These are phyloP conservation scores for Tulasnella calospora DNA, from an alignment of 768 basidiomycete species.

Conservation along the genomic window DNA sequence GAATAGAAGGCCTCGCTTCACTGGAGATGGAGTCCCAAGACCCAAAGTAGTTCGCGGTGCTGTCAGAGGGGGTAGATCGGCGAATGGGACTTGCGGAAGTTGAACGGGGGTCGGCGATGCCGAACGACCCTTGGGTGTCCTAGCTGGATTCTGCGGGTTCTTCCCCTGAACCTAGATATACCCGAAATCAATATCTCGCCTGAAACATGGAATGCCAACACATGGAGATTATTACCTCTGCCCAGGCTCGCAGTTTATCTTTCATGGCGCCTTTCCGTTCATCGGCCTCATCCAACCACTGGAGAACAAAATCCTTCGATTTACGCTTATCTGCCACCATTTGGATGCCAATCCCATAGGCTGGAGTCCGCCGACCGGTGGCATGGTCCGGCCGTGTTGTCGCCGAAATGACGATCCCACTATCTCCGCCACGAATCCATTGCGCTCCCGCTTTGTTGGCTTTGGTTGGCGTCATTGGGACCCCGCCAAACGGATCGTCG, in stretches of 20 bases:
- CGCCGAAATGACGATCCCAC: slow-evolving; percentile 63
- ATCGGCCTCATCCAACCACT: slow-evolving; percentile 73
- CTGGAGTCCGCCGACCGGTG: slow-evolving; percentile 63
- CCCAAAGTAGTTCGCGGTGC: background rate
- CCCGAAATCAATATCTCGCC: background rate
- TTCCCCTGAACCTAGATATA: slow-evolving; percentile 9
- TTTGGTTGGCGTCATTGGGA: slow-evolving; percentile 30
- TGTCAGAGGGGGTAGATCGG: slow-evolving; percentile 18
- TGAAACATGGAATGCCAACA: background rate
- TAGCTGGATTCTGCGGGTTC: background rate
- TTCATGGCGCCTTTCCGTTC: slow-evolving; percentile 54
- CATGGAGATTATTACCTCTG: slow-evolving; percentile 42
- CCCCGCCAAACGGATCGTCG: background rate
- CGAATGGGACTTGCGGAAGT: slow-evolving; percentile 24
- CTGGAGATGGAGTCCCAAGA: background rate
- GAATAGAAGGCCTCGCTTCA: slow-evolving; percentile 17
- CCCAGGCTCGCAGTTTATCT: slow-evolving; percentile 60
- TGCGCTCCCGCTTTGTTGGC: slow-evolving; percentile 5
- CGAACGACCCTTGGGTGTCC: slow-evolving; percentile 21
- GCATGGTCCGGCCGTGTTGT: slow-evolving; percentile 67
- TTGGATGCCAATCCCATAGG: slow-evolving; percentile 81
- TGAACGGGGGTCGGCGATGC: slow-evolving; percentile 25
- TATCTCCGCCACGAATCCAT: slow-evolving; percentile 74
- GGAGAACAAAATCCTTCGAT: slow-evolving; percentile 77
- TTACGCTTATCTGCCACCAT: slow-evolving; percentile 57